These are phyloP conservation scores for Leishmania guyanensis DNA, from an alignment of 208 protist genomes.

Conservation along the genomic window DNA sequence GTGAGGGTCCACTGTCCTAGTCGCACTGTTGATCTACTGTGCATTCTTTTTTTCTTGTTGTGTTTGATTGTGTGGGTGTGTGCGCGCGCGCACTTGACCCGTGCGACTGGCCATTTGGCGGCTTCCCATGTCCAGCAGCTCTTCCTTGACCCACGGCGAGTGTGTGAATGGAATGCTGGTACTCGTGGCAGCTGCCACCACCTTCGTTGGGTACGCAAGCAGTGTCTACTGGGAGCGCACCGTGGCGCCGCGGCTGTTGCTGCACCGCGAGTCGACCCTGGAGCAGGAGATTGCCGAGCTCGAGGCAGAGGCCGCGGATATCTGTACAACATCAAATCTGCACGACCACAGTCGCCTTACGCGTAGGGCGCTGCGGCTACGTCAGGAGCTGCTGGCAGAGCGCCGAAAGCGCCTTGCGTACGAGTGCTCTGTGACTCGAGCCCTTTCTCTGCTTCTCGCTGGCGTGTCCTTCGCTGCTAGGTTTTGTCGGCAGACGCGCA, in stretches of 20 bases:
- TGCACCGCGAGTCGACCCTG: slow-evolving; percentile 42
- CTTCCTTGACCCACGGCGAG: slow-evolving; percentile 15
- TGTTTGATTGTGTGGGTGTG: neutral
- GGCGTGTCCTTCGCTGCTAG: neutral
- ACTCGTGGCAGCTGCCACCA: slow-evolving; percentile 13
- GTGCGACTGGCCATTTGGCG: neutral
- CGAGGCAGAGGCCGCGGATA: slow-evolving; percentile 35
- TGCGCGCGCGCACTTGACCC: neutral
- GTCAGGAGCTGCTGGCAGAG: slow-evolving; percentile 34
- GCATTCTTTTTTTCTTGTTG: neutral
- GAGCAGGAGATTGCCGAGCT: slow-evolving; percentile 39
- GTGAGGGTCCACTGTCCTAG: too few species aligned
- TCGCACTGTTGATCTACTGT: neutral
- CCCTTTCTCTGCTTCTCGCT: slow-evolving; percentile 16
- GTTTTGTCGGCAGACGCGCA: neutral
- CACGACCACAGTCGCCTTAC: slow-evolving; percentile 42
- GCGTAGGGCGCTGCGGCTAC: slow-evolving; percentile 34
- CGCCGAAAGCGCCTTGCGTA: slow-evolving; percentile 32
- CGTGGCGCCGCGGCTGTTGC: slow-evolving; percentile 44
- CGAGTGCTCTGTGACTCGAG: slow-evolving; percentile 8
- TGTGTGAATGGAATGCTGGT: slow-evolving; percentile 20
- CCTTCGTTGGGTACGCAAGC: slow-evolving; percentile 36
- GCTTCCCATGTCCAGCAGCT: slow-evolving; percentile 6
- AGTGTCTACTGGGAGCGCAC: slow-evolving; percentile 44
- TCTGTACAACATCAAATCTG: slow-evolving; percentile 37